Conservation (phyloP, 164 flowering plant genomes). For the Umbilicus rupestris region DNA sequence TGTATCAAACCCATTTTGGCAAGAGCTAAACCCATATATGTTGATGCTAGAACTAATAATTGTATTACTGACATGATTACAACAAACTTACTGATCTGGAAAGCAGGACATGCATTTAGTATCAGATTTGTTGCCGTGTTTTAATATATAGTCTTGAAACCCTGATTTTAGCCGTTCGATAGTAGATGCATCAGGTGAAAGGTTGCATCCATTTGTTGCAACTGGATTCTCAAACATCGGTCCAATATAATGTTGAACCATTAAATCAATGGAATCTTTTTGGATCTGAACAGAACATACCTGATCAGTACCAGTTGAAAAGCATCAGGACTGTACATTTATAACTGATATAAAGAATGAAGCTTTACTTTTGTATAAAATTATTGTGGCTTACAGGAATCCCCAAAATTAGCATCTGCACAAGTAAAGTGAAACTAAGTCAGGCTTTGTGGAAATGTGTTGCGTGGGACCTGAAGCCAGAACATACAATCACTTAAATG, state of each 20-base stretch:
- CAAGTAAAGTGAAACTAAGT: conserved; percentile 1
- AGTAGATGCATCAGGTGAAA: conserved; percentile 30
- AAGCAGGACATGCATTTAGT: conserved; percentile 47
- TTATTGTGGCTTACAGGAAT: conserved; percentile 46
- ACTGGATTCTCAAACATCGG: conserved; percentile 26
- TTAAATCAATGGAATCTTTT: conserved; percentile 52
- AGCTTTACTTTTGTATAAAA: background rate
- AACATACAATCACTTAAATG: background rate
- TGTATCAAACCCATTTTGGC: background rate
- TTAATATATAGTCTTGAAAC: conserved; percentile 50
- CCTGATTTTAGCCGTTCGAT: conserved; percentile 50
- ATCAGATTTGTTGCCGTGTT: conserved; percentile 41
- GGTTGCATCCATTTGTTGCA: no score
- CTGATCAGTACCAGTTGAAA: background rate
- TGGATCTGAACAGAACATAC: conserved; percentile 14
- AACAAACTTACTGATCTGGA: conserved; percentile 30
- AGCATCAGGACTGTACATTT: background rate
- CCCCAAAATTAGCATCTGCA: conserved; percentile 60
- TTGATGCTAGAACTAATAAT: background rate
- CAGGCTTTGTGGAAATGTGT: background rate
- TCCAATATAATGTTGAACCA: conserved; percentile 27
- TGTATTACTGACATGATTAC: background rate
- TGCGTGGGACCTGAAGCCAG: background rate
- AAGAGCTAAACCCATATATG: background rate
- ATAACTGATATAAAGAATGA: background rate